Percentiles rank a stretch among this genome's conserved stretches.
These are phyloP conservation scores for Leccinum rimulosum DNA, from an alignment of 768 basidiomycete species.

Conservation along the genomic window DNA sequence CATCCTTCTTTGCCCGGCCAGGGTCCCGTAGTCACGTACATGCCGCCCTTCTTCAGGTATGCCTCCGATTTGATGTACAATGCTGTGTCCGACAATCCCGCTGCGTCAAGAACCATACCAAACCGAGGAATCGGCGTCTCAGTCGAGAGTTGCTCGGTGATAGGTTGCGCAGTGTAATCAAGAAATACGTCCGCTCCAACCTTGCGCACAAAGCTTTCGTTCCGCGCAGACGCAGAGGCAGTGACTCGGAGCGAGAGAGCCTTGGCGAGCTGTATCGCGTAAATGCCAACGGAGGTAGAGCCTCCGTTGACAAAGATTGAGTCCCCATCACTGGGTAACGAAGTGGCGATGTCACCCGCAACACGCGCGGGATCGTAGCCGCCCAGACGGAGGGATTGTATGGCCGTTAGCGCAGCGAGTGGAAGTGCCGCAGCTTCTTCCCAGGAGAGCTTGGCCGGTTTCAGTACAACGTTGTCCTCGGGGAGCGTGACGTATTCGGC, in stretches of 20 bases:
- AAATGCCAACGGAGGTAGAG: conserved; percentile 63
- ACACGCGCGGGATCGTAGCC: conserved; percentile 44
- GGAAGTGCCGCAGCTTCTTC: conserved; percentile 61
- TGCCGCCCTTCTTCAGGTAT: conserved; percentile 52
- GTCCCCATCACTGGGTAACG: conserved; percentile 32
- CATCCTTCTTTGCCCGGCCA: conserved; percentile 31
- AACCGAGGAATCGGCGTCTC: conserved; percentile 51
- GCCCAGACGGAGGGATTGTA: conserved; percentile 48
- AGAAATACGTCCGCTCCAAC: conserved; percentile 71
- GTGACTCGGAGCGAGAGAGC: conserved; percentile 55
- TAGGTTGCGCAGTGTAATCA: conserved; percentile 55
- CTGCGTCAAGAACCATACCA: conserved; percentile 59
- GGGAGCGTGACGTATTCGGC: conserved; percentile 55
- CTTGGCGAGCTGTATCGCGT: conserved; percentile 74
- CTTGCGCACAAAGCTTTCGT: conserved; percentile 52
- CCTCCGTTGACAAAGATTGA: conserved; percentile 70
- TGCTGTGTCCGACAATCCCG: conserved; percentile 44
- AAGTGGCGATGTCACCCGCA: neutral
- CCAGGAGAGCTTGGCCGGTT: conserved; percentile 49
- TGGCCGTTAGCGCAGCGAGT: conserved; percentile 57
- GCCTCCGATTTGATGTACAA: conserved; percentile 49
- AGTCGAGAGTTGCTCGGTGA: conserved; percentile 44
- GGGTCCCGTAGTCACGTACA: conserved; percentile 54
- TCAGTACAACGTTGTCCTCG: conserved; percentile 8
- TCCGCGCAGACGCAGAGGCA: conserved; percentile 58